phyloP scores from a whole-genome alignment of 2,329 filamentous ascomycete genomes.

The Trichoderma breve region DNA sequence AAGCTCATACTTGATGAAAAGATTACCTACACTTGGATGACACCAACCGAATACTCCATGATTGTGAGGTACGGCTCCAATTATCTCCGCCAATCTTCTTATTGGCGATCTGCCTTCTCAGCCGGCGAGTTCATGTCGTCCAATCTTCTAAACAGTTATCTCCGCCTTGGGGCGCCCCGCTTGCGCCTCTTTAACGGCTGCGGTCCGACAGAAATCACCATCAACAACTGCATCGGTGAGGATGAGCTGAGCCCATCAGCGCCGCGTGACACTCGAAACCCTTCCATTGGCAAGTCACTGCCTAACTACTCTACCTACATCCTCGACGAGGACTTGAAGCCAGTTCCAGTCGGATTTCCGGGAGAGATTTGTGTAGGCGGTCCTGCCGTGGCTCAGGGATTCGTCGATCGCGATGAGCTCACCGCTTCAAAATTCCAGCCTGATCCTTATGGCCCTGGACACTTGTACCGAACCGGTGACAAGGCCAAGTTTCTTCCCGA shows the following conservation, averaged over 20 bases:
- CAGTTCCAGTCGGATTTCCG: conserved; percentile 22
- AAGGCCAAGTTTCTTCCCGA: conserved; percentile 33
- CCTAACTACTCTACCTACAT: conserved; percentile 42
- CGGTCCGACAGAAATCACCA: conserved; percentile 32
- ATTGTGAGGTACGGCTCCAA: neutral
- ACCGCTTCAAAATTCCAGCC: conserved; percentile 12
- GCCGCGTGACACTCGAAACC: neutral
- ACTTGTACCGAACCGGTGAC: conserved; percentile 43
- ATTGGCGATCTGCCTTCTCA: neutral
- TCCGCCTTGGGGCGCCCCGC: neutral
- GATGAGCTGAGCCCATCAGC: neutral
- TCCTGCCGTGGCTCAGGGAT: conserved; percentile 42
- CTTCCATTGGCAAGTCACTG: conserved; percentile 16
- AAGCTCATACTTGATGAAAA: conserved; percentile 31
- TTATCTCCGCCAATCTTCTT: neutral
- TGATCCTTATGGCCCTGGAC: conserved; percentile 24
- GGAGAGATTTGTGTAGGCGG: conserved; percentile 33
- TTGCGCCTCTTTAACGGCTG: conserved; percentile 30
- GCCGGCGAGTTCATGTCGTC: neutral
- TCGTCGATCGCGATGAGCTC: conserved; percentile 33
- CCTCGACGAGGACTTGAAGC: conserved; percentile 33
- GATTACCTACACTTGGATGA: conserved; percentile 30
- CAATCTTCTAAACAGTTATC: neutral
- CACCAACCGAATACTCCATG: neutral
- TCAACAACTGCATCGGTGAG: conserved; percentile 1